phyloP scores from a whole-genome alignment of 208 protist genomes.

The Acanthamoeba lenticulata region DNA sequence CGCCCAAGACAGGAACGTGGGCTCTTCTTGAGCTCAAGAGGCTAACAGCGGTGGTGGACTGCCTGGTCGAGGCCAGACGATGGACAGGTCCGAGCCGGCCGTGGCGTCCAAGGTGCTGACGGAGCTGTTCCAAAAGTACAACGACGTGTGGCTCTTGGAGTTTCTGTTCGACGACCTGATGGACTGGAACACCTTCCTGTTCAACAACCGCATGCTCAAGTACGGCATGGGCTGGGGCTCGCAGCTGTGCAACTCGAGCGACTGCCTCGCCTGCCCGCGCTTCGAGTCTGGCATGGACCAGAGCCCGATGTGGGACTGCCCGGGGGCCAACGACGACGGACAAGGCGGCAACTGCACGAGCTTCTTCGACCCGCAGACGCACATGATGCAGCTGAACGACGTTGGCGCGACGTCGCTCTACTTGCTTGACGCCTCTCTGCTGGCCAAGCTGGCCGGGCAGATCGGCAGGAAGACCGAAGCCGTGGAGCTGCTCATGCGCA shows the following conservation, averaged over 20 bases:
- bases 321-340: not conserved
- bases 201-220: not conserved
- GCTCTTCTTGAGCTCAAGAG: no score
- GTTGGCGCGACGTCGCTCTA: not conserved
- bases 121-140: not conserved
- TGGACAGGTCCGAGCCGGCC: not conserved
- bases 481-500: not conserved
- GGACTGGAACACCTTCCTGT: not conserved
- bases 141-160: not conserved
- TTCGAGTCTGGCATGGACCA: not conserved
- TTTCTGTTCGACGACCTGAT: not conserved
- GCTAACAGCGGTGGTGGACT: no score
- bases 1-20: no score
- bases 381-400: not conserved
- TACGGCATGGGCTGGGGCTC: not conserved
- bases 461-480: not conserved
- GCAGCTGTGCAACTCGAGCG: not conserved
- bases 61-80: no score
- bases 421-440: not conserved
- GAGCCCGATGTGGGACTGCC: conserved; percentile 30
- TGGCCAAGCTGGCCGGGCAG: not conserved
- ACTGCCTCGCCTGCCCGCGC: not conserved
- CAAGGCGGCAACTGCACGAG: not conserved
- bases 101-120: not conserved
- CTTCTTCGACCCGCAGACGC: not conserved